Base-by-base conservation (phyloP, 345 rosid genomes). In the Aquilaria yunnanensis region DNA sequence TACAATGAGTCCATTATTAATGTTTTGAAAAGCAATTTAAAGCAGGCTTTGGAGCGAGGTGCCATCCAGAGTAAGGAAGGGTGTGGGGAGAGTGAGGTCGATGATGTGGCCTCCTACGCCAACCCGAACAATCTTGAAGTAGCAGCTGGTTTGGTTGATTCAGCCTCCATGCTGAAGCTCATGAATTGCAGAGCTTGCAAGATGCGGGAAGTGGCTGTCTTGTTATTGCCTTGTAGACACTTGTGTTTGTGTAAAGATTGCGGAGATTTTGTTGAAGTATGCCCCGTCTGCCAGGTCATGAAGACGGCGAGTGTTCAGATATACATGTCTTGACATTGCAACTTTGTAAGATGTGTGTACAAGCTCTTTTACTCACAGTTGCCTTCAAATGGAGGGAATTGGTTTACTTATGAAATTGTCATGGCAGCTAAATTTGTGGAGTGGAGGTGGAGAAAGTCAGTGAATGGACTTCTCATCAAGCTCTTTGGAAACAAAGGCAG, bases 181-280 rank as follows among this genome's bases (percentile, higher is more conserved):
- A 71, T 73, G 67, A 66, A 61, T 60, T 84, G 90, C 81, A 76
- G 71, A 69, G 71, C 78, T 54, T 86, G 90, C 67, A 78, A 78
- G 58, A 66, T 51, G 0, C 83, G 70, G 67, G 90, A 79, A 68
- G 88, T 82, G 11, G 72, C 79, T 5, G 70, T 83, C 64, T 62
- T 85, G 75, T 64, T 83, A 59, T 72, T 79, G 79, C 96, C 92
- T 4, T 88, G 90, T 66, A 76, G 88, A 65, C 92, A 82, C 66
- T 77, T 88, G 75, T 75, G 88, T 55, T 73, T 88, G 70, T 88
- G 92, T 77, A 82, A 70, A 74, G 96, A 84, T 43, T 89, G 90
- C 59, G 86, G 75, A 61, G 76, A 69, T 50, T 69, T 75, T 65
- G 62, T 72, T 56, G 69, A 77, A 32, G 63, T 64, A 59, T 85